Base-by-base conservation (phyloP, 805 yeast genomes). In the Yarrowia porcina region DNA sequence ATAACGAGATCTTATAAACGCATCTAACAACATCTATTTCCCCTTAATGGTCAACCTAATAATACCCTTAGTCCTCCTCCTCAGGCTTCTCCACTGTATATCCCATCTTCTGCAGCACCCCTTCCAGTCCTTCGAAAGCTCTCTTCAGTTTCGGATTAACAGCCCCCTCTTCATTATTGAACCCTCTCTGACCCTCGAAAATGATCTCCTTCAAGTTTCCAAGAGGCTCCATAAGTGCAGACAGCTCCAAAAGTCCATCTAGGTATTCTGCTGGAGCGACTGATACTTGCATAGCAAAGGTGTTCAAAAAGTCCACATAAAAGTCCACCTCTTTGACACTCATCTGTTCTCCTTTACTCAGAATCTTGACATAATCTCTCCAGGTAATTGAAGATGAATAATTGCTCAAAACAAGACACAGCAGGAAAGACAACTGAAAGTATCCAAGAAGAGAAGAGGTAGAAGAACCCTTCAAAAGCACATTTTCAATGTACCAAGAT, bases 381-480 rank as follows among this genome's bases (percentile, higher is more conserved):
- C 92, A 88, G 67, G 87, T 91, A 20, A 81, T 74, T 18, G 83
- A 79, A 13, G 87, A 83, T 18, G 88, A 82, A 68, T 82, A 81
- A 70, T 87, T 88, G 15, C 87, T 89, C 65, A 87, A 75, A 0
- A 84, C 67, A 1, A 84, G 68, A 44, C 80, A 75, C 63, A 80
- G 74, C 0, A 85, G 57, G 65, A 78, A 87, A 1, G 81, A 69
- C 20, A 85, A 69, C 66, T 84, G 83, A 7, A 85, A 68, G 67
- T 88, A 90, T 1, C 83, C 83, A 5, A 84, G 65, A 3, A 83
- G 65, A 2, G 69, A 49, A 0, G 68, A 69, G 18, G 44, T 67
- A 60, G 42, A 13, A 42, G 71, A 79, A 12, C 66, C 64, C 1
- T 66, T 54, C 15, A 73, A 35, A 9, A 79, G 59, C 8, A 81